Evolutionary conservation across 345 rosid species (phyloP), one percentile per base, ranked within the genome.

Genomic region (Hypericum androsaemum): DNA sequence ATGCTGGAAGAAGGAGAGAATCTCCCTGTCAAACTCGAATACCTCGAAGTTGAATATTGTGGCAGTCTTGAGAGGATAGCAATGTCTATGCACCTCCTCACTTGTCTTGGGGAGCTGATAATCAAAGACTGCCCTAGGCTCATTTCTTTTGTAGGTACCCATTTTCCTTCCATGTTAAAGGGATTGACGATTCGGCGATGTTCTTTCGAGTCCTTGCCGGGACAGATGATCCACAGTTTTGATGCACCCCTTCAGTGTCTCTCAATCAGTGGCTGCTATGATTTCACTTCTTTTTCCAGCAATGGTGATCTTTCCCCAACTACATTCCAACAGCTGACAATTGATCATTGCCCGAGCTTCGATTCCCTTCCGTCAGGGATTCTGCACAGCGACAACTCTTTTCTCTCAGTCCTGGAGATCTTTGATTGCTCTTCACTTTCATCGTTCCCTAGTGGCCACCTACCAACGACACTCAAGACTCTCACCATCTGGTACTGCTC

Each of bases 61-160:
- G 14, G 13, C 3, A 43, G 13, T n/a, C 13, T 43, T 3, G 47
- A 43, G 47, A 43, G 47, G 47, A 6, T 43, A 15, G 6, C 47
- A 43, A 43, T 9, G 7, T n/a, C 47, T 9, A 10, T 43, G 47
- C 12, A 15, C 47, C 47, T 10, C 12, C 47, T 43, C 1, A 43
- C 47, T 10, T 43, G 14, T 43, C 47, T 43, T 12, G 47, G n/a
- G 14, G 47, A 7, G 47, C 14, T 43, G 47, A 43, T 5, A 1
- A 43, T 43, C 47, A 43, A 43, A 6, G 47, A 43, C 14, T 43
- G 47, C 13, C 47, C 47, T 5, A 43, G 47, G 47, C 47, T 43
- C 13, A 15, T 5, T 15, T 43, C 47, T 1, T 43, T 43, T 43
- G 13, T 15, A 3, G 47, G 47, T 12, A 12, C 12, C 1, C 12